Conservation (phyloP, 441 rosid species). For the Adansonia gregorii region DNA sequence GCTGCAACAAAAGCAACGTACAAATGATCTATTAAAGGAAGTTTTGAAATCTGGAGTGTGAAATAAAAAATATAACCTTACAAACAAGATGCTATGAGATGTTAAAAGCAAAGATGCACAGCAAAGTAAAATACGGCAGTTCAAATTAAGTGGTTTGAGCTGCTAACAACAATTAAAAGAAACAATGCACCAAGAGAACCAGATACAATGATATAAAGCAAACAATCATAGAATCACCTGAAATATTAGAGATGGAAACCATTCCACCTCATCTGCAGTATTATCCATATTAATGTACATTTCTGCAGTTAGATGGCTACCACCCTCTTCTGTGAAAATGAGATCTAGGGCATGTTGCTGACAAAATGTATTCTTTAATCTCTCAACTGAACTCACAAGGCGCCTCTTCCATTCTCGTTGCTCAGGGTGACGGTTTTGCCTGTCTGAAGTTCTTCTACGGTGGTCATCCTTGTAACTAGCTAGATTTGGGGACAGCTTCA, state of each 20-base stretch:
- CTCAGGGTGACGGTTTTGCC: constrained; percentile 96
- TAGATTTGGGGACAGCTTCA: constrained; percentile 81
- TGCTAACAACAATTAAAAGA: neutral
- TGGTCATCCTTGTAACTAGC: constrained; percentile 65
- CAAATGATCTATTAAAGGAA: neutral
- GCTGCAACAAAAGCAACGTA: neutral
- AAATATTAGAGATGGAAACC: constrained; percentile 90
- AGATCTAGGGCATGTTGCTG: constrained; percentile 97
- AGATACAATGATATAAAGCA: neutral
- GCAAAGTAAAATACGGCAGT: neutral
- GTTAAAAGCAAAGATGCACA: neutral
- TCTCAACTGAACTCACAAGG: constrained; percentile 81
- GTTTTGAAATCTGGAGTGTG: neutral
- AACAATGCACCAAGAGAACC: neutral
- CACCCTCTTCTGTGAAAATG: constrained; percentile 97
- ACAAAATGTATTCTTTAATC: constrained; percentile 88
- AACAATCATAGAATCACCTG: constrained; percentile 57
- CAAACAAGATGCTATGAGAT: neutral
- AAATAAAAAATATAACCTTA: constrained; percentile 11
- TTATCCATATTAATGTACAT: constrained; percentile 87
- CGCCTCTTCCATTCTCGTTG: constrained; percentile 99
- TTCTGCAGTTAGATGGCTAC: constrained; percentile 85
- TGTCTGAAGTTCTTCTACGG: constrained; percentile 72
- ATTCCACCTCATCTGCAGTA: constrained; percentile 69
- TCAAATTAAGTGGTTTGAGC: neutral